These are phyloP conservation scores for Hansfordia pulvinata DNA, from an alignment of 2,329 filamentous ascomycete species.

Conservation along the genomic window DNA sequence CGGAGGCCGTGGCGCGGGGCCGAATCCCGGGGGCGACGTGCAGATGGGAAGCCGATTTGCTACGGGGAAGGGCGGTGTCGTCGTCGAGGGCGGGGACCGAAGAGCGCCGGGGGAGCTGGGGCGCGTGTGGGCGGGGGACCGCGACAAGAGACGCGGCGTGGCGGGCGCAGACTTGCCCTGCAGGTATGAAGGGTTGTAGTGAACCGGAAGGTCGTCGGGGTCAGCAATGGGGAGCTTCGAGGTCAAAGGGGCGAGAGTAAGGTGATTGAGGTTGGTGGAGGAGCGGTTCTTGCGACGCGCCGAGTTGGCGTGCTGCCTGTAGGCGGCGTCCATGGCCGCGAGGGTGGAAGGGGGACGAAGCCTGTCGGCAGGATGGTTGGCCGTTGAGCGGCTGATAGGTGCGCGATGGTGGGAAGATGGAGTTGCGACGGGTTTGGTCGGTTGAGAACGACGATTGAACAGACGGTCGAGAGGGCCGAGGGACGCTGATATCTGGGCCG, in stretches of 20 bases:
- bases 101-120: conserved; percentile 29
- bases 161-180: conserved; percentile 49
- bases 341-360: no score
- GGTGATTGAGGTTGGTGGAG: conserved; percentile 42
- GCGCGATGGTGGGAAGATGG: no score
- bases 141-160: conserved; percentile 48
- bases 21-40: conserved; percentile 4
- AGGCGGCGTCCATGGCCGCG: conserved; percentile 41
- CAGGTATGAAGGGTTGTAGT: conserved; percentile 37
- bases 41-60: conserved; percentile 49
- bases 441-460: no score
- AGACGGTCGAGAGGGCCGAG: no score
- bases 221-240: conserved; percentile 45
- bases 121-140: conserved; percentile 35
- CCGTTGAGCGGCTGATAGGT: no score
- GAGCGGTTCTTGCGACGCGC: conserved; percentile 45
- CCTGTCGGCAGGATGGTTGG: no score
- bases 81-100: conserved; percentile 19
- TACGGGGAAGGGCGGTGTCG: conserved; percentile 33
- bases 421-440: no score
- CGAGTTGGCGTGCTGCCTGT: conserved; percentile 44
- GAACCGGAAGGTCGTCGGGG: conserved; percentile 27
- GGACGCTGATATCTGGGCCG: no score
- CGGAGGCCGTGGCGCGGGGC: conserved; percentile 8
- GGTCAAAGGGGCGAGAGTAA: conserved; percentile 51